phyloP scores from a whole-genome alignment of 192 early-diverging fungal genomes.

The Pilobolus umbonatus region DNA sequence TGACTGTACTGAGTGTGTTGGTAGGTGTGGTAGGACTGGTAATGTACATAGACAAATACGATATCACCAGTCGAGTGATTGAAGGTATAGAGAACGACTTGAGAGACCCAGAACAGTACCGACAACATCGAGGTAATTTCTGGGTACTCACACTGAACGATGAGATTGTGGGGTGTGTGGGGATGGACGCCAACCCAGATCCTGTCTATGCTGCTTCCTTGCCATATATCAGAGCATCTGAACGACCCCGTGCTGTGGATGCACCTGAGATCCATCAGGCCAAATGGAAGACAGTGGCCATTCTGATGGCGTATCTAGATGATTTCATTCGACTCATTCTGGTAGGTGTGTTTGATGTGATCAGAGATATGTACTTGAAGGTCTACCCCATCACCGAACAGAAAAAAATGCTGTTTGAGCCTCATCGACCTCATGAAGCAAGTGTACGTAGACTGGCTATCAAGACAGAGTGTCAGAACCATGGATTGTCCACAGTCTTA shows the following conservation, averaged over 20 bases:
- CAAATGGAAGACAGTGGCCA: constrained; percentile 10
- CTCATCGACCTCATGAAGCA: constrained; percentile 31
- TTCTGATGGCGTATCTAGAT: constrained; percentile 17
- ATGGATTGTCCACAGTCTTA: constrained; percentile 35
- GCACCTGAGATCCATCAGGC: constrained; percentile 5
- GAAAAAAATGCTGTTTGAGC: constrained; percentile 7
- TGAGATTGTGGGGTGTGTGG: constrained; percentile 29
- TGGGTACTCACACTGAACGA: constrained; percentile 36
- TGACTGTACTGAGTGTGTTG: constrained; percentile 6
- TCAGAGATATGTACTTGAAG: neutral
- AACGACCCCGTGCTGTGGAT: neutral
- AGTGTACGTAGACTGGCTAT: constrained; percentile 31
- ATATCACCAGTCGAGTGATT: constrained; percentile 19
- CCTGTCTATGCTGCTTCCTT: constrained; percentile 3
- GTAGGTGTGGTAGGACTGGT: constrained; percentile 16
- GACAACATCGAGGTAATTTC: constrained; percentile 19
- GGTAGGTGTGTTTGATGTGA: constrained; percentile 1
- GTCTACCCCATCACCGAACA: neutral
- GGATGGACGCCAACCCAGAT: constrained; percentile 18
- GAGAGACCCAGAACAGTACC: constrained; percentile 19
- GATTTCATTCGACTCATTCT: constrained; percentile 19
- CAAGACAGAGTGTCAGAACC: constrained; percentile 31
- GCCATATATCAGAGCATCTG: neutral
- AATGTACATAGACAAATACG: constrained; percentile 32
- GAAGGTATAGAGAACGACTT: constrained; percentile 32